Conservation (phyloP, 2,329 filamentous ascomycete species). For the Xylariaceae sp. region DNA sequence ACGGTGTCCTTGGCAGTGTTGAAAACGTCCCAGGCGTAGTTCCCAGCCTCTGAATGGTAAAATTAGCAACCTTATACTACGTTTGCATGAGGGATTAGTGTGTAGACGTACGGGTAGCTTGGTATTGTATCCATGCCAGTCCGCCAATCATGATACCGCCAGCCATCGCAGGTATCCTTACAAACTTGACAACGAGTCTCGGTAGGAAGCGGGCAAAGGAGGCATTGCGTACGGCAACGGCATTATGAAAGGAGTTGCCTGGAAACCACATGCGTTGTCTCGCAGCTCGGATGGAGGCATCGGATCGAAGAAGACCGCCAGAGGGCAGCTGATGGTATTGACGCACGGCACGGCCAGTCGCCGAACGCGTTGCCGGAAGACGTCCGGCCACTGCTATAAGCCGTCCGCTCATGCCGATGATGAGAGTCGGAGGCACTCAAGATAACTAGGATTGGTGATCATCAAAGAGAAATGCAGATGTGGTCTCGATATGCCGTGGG, state of each 20-base stretch:
- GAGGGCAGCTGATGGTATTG: slow-evolving; percentile 71
- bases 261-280: slow-evolving; percentile 76
- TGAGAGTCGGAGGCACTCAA: slow-evolving; percentile 42
- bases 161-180: slow-evolving; percentile 87
- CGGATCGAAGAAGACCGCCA: slow-evolving; percentile 71
- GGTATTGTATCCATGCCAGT: slow-evolving; percentile 93
- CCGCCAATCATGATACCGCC: slow-evolving; percentile 87
- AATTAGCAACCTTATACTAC: too few species aligned
- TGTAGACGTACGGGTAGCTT: slow-evolving; percentile 76
- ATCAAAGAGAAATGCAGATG: slow-evolving; percentile 32
- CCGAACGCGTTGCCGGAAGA: slow-evolving; percentile 39
- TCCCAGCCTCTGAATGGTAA: slow-evolving; percentile 52
- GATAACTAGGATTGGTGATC: slow-evolving; percentile 30
- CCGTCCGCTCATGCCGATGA: slow-evolving; percentile 46
- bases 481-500: slow-evolving; percentile 1
- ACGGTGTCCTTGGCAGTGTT: slow-evolving; percentile 76
- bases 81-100: not conserved
- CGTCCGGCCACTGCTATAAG: slow-evolving; percentile 45
- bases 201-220: slow-evolving; percentile 75
- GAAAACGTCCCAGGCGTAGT: slow-evolving; percentile 71
- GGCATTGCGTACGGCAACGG: slow-evolving; percentile 67
- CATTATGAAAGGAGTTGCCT: slow-evolving; percentile 85
- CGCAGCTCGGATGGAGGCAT: slow-evolving; percentile 67
- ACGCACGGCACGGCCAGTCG: slow-evolving; percentile 58
- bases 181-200: slow-evolving; percentile 88